Evolutionary conservation across 108 stramenopile species (phyloP).

Genomic region (Craspedostauros australis): DNA sequence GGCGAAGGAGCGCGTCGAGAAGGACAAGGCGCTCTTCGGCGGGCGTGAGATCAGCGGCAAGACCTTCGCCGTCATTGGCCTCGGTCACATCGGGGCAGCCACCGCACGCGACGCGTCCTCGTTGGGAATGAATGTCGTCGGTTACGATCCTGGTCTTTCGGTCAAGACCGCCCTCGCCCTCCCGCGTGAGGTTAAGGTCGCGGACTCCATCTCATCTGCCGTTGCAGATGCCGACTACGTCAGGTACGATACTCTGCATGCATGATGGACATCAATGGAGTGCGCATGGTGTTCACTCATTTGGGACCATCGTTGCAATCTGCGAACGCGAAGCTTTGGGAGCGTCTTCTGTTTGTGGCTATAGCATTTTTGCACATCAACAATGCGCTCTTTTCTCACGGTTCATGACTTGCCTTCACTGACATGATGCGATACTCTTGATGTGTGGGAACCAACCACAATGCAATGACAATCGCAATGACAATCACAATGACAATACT

Average conservation of each 20-base stretch:
- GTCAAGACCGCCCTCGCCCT: conserved; percentile 57
- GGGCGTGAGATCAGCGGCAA: conserved; percentile 80
- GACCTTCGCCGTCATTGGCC: conserved; percentile 76
- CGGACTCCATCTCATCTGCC: conserved; percentile 51
- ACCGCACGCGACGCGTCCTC: conserved; percentile 60
- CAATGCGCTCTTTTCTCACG: too few species aligned
- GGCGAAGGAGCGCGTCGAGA: conserved; percentile 61
- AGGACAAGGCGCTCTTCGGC: conserved; percentile 72
- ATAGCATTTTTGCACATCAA: too few species aligned
- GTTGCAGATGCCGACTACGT: conserved; percentile 72
- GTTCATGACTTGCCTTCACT: too few species aligned
- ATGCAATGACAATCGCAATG: too few species aligned
- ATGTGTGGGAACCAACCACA: too few species aligned
- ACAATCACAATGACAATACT: too few species aligned
- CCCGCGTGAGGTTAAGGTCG: conserved; percentile 42
- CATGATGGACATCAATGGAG: too few species aligned
- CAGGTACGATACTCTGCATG: conserved; percentile 13
- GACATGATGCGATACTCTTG: too few species aligned
- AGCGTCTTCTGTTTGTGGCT: too few species aligned
- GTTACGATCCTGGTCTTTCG: conserved; percentile 76
- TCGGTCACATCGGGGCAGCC: conserved; percentile 77
- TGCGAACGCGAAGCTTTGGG: too few species aligned
- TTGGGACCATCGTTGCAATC: too few species aligned
- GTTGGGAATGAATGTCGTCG: conserved; percentile 63
- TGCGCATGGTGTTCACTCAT: too few species aligned